Base-by-base conservation (phyloP, 805 yeast genomes). In the Schizosaccharomyces cryophilus region DNA sequence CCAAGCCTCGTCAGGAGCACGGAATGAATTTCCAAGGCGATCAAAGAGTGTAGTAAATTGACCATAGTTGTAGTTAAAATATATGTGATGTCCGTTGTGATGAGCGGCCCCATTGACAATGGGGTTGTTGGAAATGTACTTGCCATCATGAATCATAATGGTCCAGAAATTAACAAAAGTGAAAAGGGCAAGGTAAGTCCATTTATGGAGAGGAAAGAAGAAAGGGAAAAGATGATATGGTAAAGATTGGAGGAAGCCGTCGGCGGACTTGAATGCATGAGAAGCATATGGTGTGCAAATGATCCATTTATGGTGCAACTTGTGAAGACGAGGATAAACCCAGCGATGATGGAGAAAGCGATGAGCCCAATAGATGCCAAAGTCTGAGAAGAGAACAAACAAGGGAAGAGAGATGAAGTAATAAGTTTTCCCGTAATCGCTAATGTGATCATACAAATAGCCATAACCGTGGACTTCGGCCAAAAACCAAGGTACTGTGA, bases 31-130 rank as follows among this genome's bases (percentile, higher is more conserved):
- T 61, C 97, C 97, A 62, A 93, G 74, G 74, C 98, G 83, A 72
- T 93, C 98, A 98, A 98, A 93, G 65, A 93, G 76, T 21, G 98
- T 93, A 58, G 97, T 90, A 75, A 90, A 93, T 74, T 93, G 98
- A 51, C 98, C 98, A 70, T 89, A 93, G 77, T 93, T 93, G 75
- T 93, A 93, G 77, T 90, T 90, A 81, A 93, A 93, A 74, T 93
- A 93, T 66, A 93, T 74, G 71, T 93, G 98, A 73, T 93, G 98
- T 59, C 90, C 82, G 1, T 98, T 90, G 75, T 93, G 98, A 73
- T 97, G 90, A 5, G 98, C 98, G n/a, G 97, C 90, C 67, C 98
- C 98, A 73, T 93, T 93, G 66, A 93, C 84, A 63, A 87, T 79
- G 5, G 96, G 95, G 71, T 88, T 95, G 72, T 87, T 85, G 58